phyloP scores from a whole-genome alignment of 345 rosid species.

The Moringa oleifera region DNA sequence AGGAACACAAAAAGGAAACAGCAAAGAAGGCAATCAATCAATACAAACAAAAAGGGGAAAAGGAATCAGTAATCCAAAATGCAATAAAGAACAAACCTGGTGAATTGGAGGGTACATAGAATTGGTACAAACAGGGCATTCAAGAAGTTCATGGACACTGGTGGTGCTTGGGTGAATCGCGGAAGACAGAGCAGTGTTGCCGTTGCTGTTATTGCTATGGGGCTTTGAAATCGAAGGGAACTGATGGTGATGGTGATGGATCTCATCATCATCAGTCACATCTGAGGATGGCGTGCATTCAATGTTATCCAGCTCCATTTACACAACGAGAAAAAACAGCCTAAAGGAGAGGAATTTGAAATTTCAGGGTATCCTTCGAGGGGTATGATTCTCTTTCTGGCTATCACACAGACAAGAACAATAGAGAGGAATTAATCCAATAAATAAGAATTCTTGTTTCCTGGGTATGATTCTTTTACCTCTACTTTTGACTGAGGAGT shows the following conservation, averaged over 20 bases:
- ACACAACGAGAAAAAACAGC: slow-evolving; percentile 8
- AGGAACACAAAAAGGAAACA: too few species aligned
- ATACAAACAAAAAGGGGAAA: too few species aligned
- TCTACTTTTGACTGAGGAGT: background rate
- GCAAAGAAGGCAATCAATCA: too few species aligned
- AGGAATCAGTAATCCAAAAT: too few species aligned
- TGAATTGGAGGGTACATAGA: slow-evolving; percentile 98
- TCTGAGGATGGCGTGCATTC: slow-evolving; percentile 75
- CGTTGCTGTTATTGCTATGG: slow-evolving; percentile 30
- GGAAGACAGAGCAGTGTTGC: slow-evolving; percentile 34
- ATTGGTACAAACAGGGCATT: slow-evolving; percentile 95
- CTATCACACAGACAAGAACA: background rate
- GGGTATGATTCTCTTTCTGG: slow-evolving; percentile 13
- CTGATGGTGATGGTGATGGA: slow-evolving; percentile 53
- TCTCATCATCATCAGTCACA: slow-evolving; percentile 78
- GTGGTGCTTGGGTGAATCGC: slow-evolving; percentile 61
- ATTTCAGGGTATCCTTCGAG: slow-evolving; percentile 4
- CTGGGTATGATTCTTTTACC: background rate
- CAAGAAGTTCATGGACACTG: slow-evolving; percentile 92
- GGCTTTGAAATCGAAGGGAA: slow-evolving; percentile 53
- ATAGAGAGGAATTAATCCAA: background rate
- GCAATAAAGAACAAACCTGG: slow-evolving; percentile 47
- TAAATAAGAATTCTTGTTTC: background rate
- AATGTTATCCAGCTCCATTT: slow-evolving; percentile 71
- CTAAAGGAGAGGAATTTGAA: slow-evolving; percentile 2